These are phyloP conservation scores for Pycnococcus provasolii DNA, from an alignment of 139 green algal species.

Conservation along the genomic window DNA sequence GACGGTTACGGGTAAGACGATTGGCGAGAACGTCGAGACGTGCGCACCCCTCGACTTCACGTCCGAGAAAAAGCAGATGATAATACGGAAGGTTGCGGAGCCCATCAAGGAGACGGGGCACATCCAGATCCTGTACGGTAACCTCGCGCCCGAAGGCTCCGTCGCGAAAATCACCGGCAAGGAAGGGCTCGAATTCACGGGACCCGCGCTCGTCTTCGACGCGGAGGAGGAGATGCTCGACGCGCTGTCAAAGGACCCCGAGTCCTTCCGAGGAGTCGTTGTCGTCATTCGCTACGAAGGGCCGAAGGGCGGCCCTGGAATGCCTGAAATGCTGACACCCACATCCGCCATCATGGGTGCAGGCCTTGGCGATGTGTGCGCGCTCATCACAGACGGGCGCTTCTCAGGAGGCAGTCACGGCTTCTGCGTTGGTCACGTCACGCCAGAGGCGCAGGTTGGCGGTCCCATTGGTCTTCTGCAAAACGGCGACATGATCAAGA, in stretches of 20 bases:
- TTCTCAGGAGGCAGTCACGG: conserved; percentile 94
- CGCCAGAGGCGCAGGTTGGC: conserved; percentile 85
- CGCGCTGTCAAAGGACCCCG: conserved; percentile 60
- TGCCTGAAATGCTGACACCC: conserved; percentile 98
- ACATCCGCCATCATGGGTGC: conserved; percentile 94
- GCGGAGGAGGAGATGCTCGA: conserved; percentile 91
- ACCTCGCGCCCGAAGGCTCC: conserved; percentile 79
- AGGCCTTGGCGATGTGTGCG: conserved; percentile 86
- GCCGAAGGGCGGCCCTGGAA: conserved; percentile 91
- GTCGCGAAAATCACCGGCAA: conserved; percentile 97
- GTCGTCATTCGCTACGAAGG: conserved; percentile 91
- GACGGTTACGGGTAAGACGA: conserved; percentile 71
- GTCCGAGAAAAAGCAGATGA: conserved; percentile 51
- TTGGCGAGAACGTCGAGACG: conserved; percentile 80
- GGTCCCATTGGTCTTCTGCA: conserved; percentile 78
- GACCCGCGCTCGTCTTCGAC: conserved; percentile 75
- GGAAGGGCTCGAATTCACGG: conserved; percentile 61
- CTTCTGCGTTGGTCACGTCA: conserved; percentile 95
- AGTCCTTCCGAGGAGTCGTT: conserved; percentile 65
- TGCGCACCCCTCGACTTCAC: conserved; percentile 56
- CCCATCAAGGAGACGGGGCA: conserved; percentile 81
- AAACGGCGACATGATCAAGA: conserved; percentile 81
- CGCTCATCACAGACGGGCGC: conserved; percentile 91
- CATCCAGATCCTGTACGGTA: conserved; percentile 90
- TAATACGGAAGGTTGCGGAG: conserved; percentile 62